Base-by-base conservation (phyloP, 441 rosid species). In the Populus trichocarpa region DNA sequence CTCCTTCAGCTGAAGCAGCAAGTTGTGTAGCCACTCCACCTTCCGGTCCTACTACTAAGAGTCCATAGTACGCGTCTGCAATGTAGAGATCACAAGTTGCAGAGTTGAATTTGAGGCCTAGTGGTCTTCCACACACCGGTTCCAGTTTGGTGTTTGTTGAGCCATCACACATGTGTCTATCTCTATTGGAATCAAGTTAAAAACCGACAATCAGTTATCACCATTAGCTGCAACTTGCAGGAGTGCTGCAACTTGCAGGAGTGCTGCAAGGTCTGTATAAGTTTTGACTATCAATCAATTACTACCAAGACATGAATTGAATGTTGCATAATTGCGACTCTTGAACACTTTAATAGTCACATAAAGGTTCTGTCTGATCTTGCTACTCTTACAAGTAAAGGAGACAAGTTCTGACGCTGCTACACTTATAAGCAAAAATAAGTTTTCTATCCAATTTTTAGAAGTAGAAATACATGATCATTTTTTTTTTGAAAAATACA, bases 1-100 rank as follows among this genome's bases (percentile, higher is more conserved):
- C 67, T 8, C 91, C 90, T 0, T 81, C 85, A 1, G 83, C 82
- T 0, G 87, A 83, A 78, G 74, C 28, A 1, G 78, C 84, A 0
- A 89, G 82, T 61, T 73, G 82, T 8, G 20, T 57, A n/a, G 89
- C 87, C 3, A 71, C 78, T 5, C 89, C 90, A 0, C 89, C 89
- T 2, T 63, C 6, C 10, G 83, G 85, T 13, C 89, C 89, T 5
- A 86, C 90, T 6, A 67, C 80, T 4, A 87, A 50, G 1, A 85
- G 81, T 16, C 92, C 90, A 32, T 79, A 85, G 70, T 84, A 88
- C 35, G 90, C 92, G 40, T 88, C 92, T 1, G 91, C 90, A 1
- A 88, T 72, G 74, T 81, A 89, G 61, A 89, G 85, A 13, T 88
- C 86, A 28, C 90, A 85, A 1, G 87, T 85, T 66, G n/a, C 28